Evolutionary conservation across 345 rosid species (phyloP), one percentile per base, ranked within the genome.

Genomic region (Camelina hispida): DNA sequence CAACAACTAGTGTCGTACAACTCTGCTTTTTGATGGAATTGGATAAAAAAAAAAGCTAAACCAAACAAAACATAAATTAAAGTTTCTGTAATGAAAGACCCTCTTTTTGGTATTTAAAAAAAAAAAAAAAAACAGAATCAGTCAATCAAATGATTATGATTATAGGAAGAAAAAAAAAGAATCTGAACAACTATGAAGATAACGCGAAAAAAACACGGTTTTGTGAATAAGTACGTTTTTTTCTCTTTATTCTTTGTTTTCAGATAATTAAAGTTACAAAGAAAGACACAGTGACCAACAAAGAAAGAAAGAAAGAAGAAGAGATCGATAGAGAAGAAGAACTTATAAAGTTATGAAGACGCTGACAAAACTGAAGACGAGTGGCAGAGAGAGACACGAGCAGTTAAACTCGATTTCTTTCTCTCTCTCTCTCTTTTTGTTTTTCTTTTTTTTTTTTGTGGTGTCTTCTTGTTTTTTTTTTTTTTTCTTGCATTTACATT

Each of bases 301-400:
- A 62, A 37, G 25, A 35, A 51, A 51, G 16, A 40, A n/a, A n/a
- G n/a, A n/a, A n/a, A 50, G 32, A 30, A 50, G 30, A 30, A 43
- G 32, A 40, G 62, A 60, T 42, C 3, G 56, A 68, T 43, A n/a
- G 9, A 34, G 37, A 34, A 34, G 37, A 34, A 34, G 9, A 16
- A 55, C 28, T 73, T 50, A 6, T 16, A 38, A 67, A 60, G 73
- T 59, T 20, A 30, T 44, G 73, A 58, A 59, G 73, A 51, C 15
- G 79, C 68, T 75, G 68, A 75, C 73, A 67, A 75, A 67, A 67
- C 79, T 75, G 62, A 75, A 75, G 68, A 58, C 18, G 61, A 63
- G 75, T 68, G 80, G 75, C 46, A 63, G 20, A 77, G 76, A 70
- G 75, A 62, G 17, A 74, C 32, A 16, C 17, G 15, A 65, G 71